Evolutionary conservation across 108 stramenopile genomes (phyloP).

Genomic region (Cylindrotheca fusiformis): DNA sequence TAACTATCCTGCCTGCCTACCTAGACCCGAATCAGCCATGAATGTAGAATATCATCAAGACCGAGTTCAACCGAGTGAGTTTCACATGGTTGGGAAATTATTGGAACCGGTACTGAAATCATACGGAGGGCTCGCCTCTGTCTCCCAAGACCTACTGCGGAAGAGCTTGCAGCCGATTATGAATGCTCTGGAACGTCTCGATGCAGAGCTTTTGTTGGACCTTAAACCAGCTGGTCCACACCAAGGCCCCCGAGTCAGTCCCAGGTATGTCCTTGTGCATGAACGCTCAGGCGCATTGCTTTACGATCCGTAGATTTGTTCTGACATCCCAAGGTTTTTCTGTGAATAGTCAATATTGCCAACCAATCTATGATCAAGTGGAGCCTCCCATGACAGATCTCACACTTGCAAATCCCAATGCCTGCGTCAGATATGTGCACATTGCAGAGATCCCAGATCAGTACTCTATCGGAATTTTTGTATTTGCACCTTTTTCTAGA

Average conservation of each 20-base stretch:
- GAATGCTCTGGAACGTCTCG: slow-evolving; percentile 38
- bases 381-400: slow-evolving; percentile 24
- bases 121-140: slow-evolving; percentile 13
- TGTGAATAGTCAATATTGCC: slow-evolving; percentile 21
- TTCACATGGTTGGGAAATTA: neutral
- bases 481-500: slow-evolving; percentile 83
- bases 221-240: slow-evolving; percentile 19
- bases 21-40: too few relatives aligned
- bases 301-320: slow-evolving; percentile 1
- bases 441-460: slow-evolving; percentile 64
- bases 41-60: neutral
- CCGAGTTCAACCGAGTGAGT: neutral
- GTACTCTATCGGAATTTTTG: slow-evolving; percentile 90
- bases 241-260: slow-evolving; percentile 15
- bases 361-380: slow-evolving; percentile 59
- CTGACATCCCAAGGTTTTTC: slow-evolving; percentile 13
- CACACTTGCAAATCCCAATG: slow-evolving; percentile 4
- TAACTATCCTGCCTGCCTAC: too few relatives aligned
- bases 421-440: slow-evolving; percentile 76
- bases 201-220: slow-evolving; percentile 50
- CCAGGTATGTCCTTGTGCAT: slow-evolving; percentile 23
- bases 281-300: neutral
- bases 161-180: slow-evolving; percentile 41
- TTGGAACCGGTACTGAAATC: neutral
- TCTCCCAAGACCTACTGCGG: slow-evolving; percentile 18